phyloP scores from a whole-genome alignment of 495 filamentous ascomycete genomes.

The Pseudoneurospora amorphoporcata region DNA sequence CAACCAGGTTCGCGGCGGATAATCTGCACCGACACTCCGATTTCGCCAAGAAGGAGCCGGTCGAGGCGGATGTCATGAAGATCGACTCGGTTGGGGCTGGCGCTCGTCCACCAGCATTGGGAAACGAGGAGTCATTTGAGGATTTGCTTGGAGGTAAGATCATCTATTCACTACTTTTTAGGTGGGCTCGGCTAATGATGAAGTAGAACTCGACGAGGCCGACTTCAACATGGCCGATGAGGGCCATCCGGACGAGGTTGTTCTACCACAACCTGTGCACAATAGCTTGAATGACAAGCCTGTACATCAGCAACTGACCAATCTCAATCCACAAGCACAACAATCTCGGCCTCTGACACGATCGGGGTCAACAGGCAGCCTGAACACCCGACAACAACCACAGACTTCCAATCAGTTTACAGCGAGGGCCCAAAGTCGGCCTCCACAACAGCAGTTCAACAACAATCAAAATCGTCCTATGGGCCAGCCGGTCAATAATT shows the following conservation, averaged over 20 bases:
- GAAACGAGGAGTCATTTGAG: conserved; percentile 34
- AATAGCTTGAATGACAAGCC: neutral
- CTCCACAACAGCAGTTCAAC: conserved; percentile 19
- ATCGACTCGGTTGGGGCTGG: neutral
- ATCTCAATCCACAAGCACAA: conserved; percentile 24
- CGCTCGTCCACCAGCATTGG: conserved; percentile 16
- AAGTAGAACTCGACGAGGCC: conserved; percentile 57
- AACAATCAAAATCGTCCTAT: conserved; percentile 13
- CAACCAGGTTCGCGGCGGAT: conserved; percentile 60
- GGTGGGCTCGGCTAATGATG: conserved; percentile 2
- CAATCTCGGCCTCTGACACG: conserved; percentile 21
- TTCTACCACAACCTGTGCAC: conserved; percentile 16
- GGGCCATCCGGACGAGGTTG: conserved; percentile 56
- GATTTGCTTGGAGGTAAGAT: conserved; percentile 63
- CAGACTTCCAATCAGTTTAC: conserved; percentile 28
- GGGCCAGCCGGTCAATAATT: conserved; percentile 4
- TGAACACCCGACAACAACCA: conserved; percentile 19
- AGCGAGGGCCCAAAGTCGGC: conserved; percentile 4
- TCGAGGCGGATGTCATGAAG: conserved; percentile 17
- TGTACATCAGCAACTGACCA: conserved; percentile 1
- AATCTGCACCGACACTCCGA: conserved; percentile 75
- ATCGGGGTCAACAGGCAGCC: conserved; percentile 15
- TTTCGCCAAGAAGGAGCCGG: conserved; percentile 48
- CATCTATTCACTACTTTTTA: neutral
- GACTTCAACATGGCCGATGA: conserved; percentile 53